Conservation (phyloP, 2,329 filamentous ascomycete genomes). For the Diaporthe longicolla region DNA sequence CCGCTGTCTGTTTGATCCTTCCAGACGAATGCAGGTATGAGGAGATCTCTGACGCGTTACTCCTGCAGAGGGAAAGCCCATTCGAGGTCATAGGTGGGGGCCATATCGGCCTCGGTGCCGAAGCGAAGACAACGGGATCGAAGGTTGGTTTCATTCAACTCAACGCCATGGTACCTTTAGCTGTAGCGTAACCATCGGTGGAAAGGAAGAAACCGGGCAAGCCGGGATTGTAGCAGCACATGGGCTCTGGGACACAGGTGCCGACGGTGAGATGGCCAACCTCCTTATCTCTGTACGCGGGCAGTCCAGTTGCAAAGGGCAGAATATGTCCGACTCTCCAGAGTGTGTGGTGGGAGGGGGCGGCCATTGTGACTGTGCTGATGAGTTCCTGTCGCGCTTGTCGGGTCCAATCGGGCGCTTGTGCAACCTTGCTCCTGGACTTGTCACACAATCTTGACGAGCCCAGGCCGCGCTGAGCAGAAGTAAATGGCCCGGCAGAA, state of each 20-base stretch:
- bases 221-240: neutral
- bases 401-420: constrained; percentile 9
- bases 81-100: constrained; percentile 1
- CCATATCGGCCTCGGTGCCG: constrained; percentile 16
- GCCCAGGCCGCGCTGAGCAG: neutral
- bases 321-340: neutral
- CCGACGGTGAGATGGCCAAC: neutral
- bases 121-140: neutral
- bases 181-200: constrained; percentile 1
- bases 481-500: neutral
- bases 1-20: constrained; percentile 29
- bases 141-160: neutral
- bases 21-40: constrained; percentile 12
- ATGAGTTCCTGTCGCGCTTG: constrained; percentile 8
- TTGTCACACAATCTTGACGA: constrained; percentile 5
- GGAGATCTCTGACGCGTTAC: constrained; percentile 13
- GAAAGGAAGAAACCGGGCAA: neutral
- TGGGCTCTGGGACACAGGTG: neutral
- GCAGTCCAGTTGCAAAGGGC: neutral
- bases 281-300: neutral
- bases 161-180: neutral
- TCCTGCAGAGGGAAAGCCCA: neutral
- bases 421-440: neutral
- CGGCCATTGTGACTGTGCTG: neutral
- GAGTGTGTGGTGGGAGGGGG: neutral